Evolutionary conservation across 2,329 filamentous ascomycete species (phyloP).

Genomic region (Sporothrix euskadiensis): DNA sequence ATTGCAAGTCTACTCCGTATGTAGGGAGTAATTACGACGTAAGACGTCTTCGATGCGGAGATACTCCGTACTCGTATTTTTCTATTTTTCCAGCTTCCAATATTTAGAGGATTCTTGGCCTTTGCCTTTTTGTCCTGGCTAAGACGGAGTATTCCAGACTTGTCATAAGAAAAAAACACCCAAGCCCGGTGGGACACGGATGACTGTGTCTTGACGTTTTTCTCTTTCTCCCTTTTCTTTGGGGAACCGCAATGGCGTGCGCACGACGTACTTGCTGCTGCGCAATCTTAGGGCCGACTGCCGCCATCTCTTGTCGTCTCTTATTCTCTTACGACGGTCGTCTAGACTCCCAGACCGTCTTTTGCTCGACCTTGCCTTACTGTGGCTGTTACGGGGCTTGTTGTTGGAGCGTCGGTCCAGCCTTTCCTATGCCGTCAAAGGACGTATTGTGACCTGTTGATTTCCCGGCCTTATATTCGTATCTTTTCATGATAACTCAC

Average conservation of each 20-base stretch:
- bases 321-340: not conserved
- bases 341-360: conserved; percentile 5
- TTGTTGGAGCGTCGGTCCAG: not conserved
- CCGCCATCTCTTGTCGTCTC: conserved; percentile 9
- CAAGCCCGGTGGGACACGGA: not conserved
- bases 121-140: not conserved
- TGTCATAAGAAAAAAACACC: not conserved
- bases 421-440: not conserved
- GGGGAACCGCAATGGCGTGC: conserved; percentile 15
- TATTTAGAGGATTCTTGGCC: not conserved
- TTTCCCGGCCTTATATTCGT: not conserved
- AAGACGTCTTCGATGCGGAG: conserved; percentile 1
- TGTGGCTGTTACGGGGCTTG: not conserved
- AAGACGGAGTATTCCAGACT: not conserved
- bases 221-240: not conserved
- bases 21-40: not conserved
- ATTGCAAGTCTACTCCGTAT: not conserved
- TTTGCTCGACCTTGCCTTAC: not conserved
- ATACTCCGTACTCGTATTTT: not conserved
- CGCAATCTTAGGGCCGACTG: conserved; percentile 22
- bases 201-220: not conserved
- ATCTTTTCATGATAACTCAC: not conserved
- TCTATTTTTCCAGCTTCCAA: not conserved
- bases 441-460: not conserved
- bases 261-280: conserved; percentile 11